A percentile compares a stretch with the other conserved stretches of the same genome.
phyloP scores from a whole-genome alignment of 1,284 basidiomycete genomes.

The Ceratobasidium theobromae region DNA sequence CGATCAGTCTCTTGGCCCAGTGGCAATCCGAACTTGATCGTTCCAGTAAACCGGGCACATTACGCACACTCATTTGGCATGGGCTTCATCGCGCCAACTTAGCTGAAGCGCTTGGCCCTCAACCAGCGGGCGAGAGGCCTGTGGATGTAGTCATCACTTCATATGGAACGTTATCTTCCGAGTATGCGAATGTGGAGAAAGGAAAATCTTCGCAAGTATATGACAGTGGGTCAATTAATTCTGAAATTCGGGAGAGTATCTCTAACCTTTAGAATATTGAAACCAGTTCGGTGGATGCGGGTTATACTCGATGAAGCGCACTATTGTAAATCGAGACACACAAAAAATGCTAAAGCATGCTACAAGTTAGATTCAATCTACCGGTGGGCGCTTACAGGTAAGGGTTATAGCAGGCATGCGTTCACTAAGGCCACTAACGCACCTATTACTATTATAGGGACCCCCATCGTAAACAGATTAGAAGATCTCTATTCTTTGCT shows the following conservation, averaged over 20 bases:
- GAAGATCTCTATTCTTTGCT: slow-evolving; percentile 91
- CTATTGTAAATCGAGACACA: slow-evolving; percentile 88
- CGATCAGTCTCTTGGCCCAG: slow-evolving; percentile 86
- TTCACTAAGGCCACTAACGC: background rate
- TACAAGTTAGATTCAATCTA: slow-evolving; percentile 79
- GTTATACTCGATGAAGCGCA: slow-evolving; percentile 65
- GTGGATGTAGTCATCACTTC: slow-evolving; percentile 87
- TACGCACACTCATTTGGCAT: slow-evolving; percentile 80
- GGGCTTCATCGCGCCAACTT: slow-evolving; percentile 80
- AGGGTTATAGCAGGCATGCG: too few relatives aligned
- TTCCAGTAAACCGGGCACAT: slow-evolving; percentile 66
- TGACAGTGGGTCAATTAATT: slow-evolving; percentile 56
- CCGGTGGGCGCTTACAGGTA: slow-evolving; percentile 89
- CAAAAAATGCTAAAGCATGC: slow-evolving; percentile 88
- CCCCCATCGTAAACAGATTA: slow-evolving; percentile 93
- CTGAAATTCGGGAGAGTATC: background rate
- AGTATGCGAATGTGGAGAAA: slow-evolving; percentile 70
- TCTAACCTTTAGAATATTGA: slow-evolving; percentile 18
- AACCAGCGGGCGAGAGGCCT: slow-evolving; percentile 49
- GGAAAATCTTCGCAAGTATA: slow-evolving; percentile 61
- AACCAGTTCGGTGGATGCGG: slow-evolving; percentile 73
- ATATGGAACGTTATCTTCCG: slow-evolving; percentile 84
- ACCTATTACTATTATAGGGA: slow-evolving; percentile 52
- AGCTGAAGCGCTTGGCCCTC: slow-evolving; percentile 51
- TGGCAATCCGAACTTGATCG: slow-evolving; percentile 87